phyloP scores from a whole-genome alignment of 805 yeast species.

The Candida nitratophila region DNA sequence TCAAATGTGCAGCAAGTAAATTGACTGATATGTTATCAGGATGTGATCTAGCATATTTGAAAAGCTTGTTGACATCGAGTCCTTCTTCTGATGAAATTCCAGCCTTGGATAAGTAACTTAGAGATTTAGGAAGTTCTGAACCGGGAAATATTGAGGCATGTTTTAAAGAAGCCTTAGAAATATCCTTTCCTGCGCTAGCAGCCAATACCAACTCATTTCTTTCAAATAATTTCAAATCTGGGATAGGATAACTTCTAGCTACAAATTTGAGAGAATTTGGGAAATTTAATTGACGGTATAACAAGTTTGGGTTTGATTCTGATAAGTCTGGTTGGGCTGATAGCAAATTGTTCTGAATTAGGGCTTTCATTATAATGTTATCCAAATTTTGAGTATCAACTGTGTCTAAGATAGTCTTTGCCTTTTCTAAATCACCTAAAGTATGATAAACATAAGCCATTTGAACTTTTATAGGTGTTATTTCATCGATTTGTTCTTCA shows the following conservation, averaged over 20 bases:
- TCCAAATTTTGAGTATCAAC: conserved; percentile 24
- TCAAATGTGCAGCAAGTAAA: conserved; percentile 29
- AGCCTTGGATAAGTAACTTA: conserved; percentile 15
- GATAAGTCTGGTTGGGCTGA: conserved; percentile 17
- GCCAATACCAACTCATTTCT: conserved; percentile 40
- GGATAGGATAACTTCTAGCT: conserved; percentile 26
- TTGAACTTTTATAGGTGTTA: conserved; percentile 56
- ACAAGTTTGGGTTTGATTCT: conserved; percentile 14
- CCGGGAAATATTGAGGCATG: conserved; percentile 15
- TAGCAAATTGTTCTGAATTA: conserved; percentile 38
- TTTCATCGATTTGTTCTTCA: conserved; percentile 42
- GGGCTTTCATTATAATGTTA: conserved; percentile 33
- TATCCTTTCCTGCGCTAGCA: conserved; percentile 29
- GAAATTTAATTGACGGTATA: conserved; percentile 23
- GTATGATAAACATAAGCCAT: conserved; percentile 46
- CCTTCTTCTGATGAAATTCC: conserved; percentile 9
- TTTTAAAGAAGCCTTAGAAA: conserved; percentile 10
- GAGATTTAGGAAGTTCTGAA: conserved; percentile 21
- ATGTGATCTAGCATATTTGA: conserved; percentile 25
- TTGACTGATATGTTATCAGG: conserved; percentile 24
- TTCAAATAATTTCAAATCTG: conserved; percentile 33
- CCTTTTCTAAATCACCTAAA: conserved; percentile 26
- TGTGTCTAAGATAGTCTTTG: conserved; percentile 30
- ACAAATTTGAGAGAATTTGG: conserved; percentile 22
- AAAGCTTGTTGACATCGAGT: conserved; percentile 24